Evolutionary conservation across 2,329 filamentous ascomycete genomes (phyloP).

Genomic region (Venturia asperata): DNA sequence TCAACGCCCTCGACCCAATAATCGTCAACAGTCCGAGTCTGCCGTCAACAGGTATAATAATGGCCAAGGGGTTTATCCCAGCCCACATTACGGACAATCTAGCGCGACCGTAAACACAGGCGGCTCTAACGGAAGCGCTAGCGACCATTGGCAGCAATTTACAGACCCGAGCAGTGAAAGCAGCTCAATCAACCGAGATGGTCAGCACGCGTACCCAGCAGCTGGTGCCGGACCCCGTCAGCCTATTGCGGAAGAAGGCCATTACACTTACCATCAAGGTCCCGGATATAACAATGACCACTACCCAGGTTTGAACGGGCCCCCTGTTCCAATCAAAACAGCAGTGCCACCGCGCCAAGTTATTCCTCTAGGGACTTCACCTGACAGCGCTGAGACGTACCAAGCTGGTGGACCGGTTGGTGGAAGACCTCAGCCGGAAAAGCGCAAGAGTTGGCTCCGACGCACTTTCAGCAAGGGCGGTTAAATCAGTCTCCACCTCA

Average conservation of each 20-base stretch:
- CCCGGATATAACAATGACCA: conserved; percentile 3
- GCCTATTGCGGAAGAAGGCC: conserved; percentile 17
- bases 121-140: conserved; percentile 64
- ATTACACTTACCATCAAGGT: conserved; percentile 15
- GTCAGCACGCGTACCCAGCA: conserved; percentile 22
- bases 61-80: conserved; percentile 39
- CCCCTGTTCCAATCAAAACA: conserved; percentile 16
- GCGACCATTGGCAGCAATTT: conserved; percentile 56
- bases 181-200: conserved; percentile 70
- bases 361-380: conserved; percentile 1
- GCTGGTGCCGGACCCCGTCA: not conserved
- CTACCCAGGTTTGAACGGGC: conserved; percentile 10
- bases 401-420: conserved; percentile 19
- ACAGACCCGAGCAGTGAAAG: conserved; percentile 93
- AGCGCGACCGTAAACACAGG: conserved; percentile 82
- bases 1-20: conserved; percentile 21
- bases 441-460: conserved; percentile 86
- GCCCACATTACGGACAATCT: conserved; percentile 62
- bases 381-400: conserved; percentile 14
- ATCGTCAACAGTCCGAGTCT: conserved; percentile 39
- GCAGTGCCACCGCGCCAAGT: conserved; percentile 10
- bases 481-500: not conserved
- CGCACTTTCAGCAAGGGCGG: conserved; percentile 66
- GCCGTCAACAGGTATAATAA: conserved; percentile 37
- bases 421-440: conserved; percentile 43